These are phyloP conservation scores for Millerago galiae DNA, from an alignment of 805 yeast species.

Conservation along the genomic window DNA sequence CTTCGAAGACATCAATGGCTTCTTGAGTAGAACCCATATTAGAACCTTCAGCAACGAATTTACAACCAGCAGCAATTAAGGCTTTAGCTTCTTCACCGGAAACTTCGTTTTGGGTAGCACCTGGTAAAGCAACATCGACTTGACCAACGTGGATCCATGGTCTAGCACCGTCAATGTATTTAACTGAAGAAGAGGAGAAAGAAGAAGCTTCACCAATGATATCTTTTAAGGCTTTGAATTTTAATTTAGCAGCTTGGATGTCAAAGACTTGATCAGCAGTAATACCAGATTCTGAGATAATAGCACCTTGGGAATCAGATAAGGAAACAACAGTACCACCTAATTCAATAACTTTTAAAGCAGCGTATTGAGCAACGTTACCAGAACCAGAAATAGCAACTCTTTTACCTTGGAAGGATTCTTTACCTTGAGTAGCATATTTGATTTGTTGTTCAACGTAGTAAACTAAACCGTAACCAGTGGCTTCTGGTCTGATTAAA, in stretches of 20 bases:
- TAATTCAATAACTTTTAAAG: constrained; percentile 91
- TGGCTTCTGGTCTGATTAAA: constrained; percentile 97
- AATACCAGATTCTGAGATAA: constrained; percentile 74
- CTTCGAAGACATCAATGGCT: constrained; percentile 93
- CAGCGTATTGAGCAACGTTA: constrained; percentile 99
- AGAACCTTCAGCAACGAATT: constrained; percentile 97
- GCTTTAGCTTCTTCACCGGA: constrained; percentile 96
- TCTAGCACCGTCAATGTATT: constrained; percentile 88
- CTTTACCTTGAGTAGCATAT: constrained; percentile 84
- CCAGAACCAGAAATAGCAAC: constrained; percentile 98
- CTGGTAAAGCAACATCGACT: constrained; percentile 94
- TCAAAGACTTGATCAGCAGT: constrained; percentile 72
- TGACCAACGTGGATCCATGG: constrained; percentile 93
- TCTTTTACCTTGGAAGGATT: constrained; percentile 84
- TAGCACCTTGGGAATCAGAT: constrained; percentile 92
- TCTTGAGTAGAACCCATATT: constrained; percentile 99
- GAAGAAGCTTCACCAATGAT: constrained; percentile 52
- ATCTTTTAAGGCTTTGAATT: constrained; percentile 69
- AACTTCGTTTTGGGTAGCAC: constrained; percentile 98
- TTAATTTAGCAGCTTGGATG: constrained; percentile 71
- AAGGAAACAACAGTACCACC: constrained; percentile 93
- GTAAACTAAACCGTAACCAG: constrained; percentile 96
- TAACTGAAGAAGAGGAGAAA: constrained; percentile 53
- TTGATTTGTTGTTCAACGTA: constrained; percentile 97
- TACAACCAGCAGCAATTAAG: constrained; percentile 85